Evolutionary conservation across 306 rosid species (phyloP).

Genomic region (Mimosa bimucronata): DNA sequence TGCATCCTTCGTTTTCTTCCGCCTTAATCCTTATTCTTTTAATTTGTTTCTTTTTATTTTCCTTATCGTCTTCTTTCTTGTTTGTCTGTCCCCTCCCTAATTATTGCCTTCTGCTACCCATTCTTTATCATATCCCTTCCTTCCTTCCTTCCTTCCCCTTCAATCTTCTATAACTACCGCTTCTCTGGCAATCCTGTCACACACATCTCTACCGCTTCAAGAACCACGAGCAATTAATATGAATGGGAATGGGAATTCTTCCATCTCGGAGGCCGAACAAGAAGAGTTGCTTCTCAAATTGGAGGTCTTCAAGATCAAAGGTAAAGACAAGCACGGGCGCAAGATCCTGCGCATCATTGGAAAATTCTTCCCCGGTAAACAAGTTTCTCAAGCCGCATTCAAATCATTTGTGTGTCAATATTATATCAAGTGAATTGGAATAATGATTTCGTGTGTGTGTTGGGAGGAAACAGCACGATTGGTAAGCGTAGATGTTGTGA

Average conservation of each 20-base stretch:
- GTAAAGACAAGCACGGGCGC: conserved; percentile 78
- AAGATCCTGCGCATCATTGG: conserved; percentile 78
- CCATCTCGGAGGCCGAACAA: conserved; percentile 57
- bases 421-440: background rate
- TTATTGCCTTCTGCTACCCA: background rate
- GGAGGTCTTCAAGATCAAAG: conserved; percentile 77
- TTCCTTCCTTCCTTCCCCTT: background rate
- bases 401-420: background rate
- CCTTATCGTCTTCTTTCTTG: background rate
- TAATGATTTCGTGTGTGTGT: background rate
- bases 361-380: conserved; percentile 82
- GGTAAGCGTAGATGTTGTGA: conserved; percentile 66
- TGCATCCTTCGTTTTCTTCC: background rate
- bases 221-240: background rate
- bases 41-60: background rate
- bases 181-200: background rate
- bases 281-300: conserved; percentile 62
- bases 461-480: conserved; percentile 53
- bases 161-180: background rate
- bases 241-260: conserved; percentile 37
- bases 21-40: background rate
- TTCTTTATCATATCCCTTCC: background rate
- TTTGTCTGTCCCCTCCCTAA: conserved; percentile 11
- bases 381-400: background rate
- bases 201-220: background rate